phyloP scores from a whole-genome alignment of 2,329 filamentous ascomycete species.

The Botrytis pseudocinerea region DNA sequence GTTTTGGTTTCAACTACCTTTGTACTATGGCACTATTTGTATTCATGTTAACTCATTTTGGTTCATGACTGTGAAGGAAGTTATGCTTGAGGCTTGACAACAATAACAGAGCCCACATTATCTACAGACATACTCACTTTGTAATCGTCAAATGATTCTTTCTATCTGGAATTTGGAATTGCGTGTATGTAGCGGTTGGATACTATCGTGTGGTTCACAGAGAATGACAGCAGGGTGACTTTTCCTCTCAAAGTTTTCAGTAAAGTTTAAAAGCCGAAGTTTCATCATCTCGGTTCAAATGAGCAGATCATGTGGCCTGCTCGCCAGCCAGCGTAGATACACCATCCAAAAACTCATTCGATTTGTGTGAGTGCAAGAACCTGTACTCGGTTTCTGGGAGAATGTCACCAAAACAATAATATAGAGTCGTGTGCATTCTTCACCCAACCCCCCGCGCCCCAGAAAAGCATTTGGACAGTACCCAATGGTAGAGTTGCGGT shows the following conservation, averaged over 20 bases:
- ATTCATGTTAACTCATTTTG: background rate
- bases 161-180: background rate
- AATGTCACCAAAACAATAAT: background rate
- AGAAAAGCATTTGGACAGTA: background rate
- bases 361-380: background rate
- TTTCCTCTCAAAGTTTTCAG: background rate
- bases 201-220: background rate
- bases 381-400: background rate
- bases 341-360: rapidly evolving
- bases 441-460: too few species aligned
- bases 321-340: background rate
- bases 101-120: rapidly evolving
- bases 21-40: background rate
- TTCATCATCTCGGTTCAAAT: background rate
- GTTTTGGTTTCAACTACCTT: background rate
- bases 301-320: background rate
- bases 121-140: background rate
- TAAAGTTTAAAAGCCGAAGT: background rate
- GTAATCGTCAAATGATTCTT: background rate
- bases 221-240: background rate
- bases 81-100: background rate
- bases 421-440: background rate
- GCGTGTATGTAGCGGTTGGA: background rate
- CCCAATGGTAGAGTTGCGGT: background rate
- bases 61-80: background rate